Evolutionary conservation across 2,329 filamentous ascomycete genomes (phyloP).

Genomic region (Metarhizium sp.): DNA sequence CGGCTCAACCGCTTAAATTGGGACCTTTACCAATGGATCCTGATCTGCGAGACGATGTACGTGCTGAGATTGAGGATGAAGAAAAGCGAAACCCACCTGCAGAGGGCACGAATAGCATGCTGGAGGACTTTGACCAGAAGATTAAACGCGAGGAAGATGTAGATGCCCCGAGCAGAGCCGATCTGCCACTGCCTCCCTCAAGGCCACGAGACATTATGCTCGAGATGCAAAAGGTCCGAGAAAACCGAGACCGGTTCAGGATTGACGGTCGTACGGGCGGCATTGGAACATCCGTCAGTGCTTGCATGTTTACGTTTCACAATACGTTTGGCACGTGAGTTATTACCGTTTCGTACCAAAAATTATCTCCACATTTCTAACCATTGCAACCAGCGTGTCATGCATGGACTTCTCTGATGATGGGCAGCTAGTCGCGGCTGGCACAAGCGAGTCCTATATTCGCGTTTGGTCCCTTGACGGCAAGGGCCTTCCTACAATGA

Average conservation of each 20-base stretch:
- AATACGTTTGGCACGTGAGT: slow-evolving; percentile 83
- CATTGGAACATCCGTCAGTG: slow-evolving; percentile 71
- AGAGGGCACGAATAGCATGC: slow-evolving; percentile 60
- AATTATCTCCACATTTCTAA: not conserved
- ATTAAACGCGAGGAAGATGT: slow-evolving; percentile 84
- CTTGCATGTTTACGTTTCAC: slow-evolving; percentile 98
- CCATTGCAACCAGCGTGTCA: slow-evolving; percentile 54
- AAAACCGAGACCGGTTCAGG: slow-evolving; percentile 84
- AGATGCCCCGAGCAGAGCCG: slow-evolving; percentile 68
- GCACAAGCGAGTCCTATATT: slow-evolving; percentile 91
- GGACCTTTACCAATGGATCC: slow-evolving; percentile 77
- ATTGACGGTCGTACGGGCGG: slow-evolving; percentile 80
- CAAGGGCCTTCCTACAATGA: slow-evolving; percentile 62
- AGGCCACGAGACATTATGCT: slow-evolving; percentile 83
- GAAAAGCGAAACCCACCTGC: slow-evolving; percentile 67
- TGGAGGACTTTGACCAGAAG: slow-evolving; percentile 81
- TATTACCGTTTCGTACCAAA: too few species aligned
- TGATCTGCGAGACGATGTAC: slow-evolving; percentile 75
- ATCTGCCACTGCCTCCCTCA: slow-evolving; percentile 80
- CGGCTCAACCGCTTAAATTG: slow-evolving; percentile 55
- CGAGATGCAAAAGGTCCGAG: slow-evolving; percentile 88
- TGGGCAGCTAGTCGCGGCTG: slow-evolving; percentile 74
- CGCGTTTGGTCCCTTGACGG: slow-evolving; percentile 89
- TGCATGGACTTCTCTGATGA: slow-evolving; percentile 95
- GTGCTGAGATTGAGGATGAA: slow-evolving; percentile 77